phyloP scores from a whole-genome alignment of 2,329 filamentous ascomycete genomes.

The Allantophomopsis lycopodina region DNA sequence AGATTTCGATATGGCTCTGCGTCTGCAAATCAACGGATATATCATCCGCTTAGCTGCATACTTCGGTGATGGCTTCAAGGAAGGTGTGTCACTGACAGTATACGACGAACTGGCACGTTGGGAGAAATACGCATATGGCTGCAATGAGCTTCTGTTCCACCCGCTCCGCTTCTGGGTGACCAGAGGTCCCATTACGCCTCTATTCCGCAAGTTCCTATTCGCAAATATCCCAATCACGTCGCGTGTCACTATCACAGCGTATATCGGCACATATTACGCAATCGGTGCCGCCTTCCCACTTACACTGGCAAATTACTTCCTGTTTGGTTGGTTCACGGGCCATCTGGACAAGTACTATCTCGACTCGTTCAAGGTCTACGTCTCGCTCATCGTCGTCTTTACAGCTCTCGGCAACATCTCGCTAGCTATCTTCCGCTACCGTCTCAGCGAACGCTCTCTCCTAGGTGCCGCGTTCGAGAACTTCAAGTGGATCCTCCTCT shows the following conservation, averaged over 20 bases:
- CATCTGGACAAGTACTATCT: conserved; percentile 53
- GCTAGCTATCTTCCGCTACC: conserved; percentile 48
- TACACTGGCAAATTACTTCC: conserved; percentile 55
- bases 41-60: conserved; percentile 56
- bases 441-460: conserved; percentile 38
- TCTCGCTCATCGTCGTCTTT: conserved; percentile 53
- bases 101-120: conserved; percentile 60
- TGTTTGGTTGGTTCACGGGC: conserved; percentile 57
- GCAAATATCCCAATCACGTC: conserved; percentile 48
- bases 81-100: conserved; percentile 58
- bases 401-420: conserved; percentile 30
- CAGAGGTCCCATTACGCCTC: conserved; percentile 48
- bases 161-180: conserved; percentile 47
- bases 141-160: conserved; percentile 57
- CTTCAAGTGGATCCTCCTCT: conserved; percentile 30
- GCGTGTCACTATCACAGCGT: conserved; percentile 59
- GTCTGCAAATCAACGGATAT: conserved; percentile 57
- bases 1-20: conserved; percentile 63
- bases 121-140: conserved; percentile 63
- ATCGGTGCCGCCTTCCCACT: conserved; percentile 53
- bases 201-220: conserved; percentile 45
- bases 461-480: conserved; percentile 34
- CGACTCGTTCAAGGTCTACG: conserved; percentile 49
- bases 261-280: conserved; percentile 48
- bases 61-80: conserved; percentile 56